Evolutionary conservation across 495 filamentous ascomycete species (phyloP).

Genomic region (Lineolata rhizophorae): DNA sequence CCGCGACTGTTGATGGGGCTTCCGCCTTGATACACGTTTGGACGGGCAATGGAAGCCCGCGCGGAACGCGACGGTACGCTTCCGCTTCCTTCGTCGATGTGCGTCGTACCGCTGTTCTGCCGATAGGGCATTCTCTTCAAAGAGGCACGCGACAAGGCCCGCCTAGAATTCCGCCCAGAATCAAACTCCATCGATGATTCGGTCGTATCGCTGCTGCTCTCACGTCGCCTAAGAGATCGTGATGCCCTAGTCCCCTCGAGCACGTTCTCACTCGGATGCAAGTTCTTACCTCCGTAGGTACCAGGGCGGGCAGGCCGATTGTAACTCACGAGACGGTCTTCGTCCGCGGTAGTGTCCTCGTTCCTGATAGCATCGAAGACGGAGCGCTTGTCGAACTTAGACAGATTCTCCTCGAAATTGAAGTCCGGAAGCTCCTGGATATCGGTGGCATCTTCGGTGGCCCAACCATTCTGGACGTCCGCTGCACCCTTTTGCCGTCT

Average conservation of each 20-base stretch:
- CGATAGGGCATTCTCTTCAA: slow-evolving; percentile 20
- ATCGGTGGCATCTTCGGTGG: slow-evolving; percentile 87
- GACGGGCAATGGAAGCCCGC: too few species aligned
- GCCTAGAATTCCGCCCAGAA: slow-evolving; percentile 30
- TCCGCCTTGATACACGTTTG: too few species aligned
- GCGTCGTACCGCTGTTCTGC: slow-evolving; percentile 12
- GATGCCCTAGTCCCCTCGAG: too few species aligned
- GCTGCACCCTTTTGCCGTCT: slow-evolving; percentile 28
- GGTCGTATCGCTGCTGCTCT: slow-evolving; percentile 41
- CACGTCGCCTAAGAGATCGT: too few species aligned
- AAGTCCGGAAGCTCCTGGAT: slow-evolving; percentile 92
- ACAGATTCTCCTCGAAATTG: slow-evolving; percentile 69
- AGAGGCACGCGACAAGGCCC: slow-evolving; percentile 29
- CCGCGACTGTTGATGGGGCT: too few species aligned
- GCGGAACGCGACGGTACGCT: slow-evolving; percentile 2
- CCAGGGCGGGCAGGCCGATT: slow-evolving; percentile 59
- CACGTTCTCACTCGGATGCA: slow-evolving; percentile 82
- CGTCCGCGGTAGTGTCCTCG: slow-evolving; percentile 71
- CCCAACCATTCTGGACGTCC: slow-evolving; percentile 69
- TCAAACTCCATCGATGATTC: slow-evolving; percentile 22
- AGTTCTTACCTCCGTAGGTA: slow-evolving; percentile 68
- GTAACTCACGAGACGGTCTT: slow-evolving; percentile 70
- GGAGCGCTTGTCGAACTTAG: slow-evolving; percentile 80
- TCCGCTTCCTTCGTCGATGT: too few species aligned
- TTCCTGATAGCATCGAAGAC: slow-evolving; percentile 76